Evolutionary conservation across 305 asterid species (phyloP).

Genomic region (Petunia hybrid): DNA sequence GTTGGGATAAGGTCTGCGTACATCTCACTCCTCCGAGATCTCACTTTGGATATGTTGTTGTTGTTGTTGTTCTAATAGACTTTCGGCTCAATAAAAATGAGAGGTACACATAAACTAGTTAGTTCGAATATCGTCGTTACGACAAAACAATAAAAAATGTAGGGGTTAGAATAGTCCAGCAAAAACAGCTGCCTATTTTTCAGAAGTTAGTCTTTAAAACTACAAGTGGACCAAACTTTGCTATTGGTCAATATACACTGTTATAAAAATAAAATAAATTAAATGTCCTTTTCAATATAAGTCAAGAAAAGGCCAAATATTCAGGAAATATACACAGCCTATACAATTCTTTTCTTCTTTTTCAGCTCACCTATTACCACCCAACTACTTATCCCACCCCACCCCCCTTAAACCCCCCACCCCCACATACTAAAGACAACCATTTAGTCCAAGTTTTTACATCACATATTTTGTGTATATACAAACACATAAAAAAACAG

Average conservation of each 20-base stretch:
- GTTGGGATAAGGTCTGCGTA: too few species aligned
- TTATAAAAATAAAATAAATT: too few species aligned
- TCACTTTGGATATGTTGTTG: too few species aligned
- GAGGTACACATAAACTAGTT: background rate
- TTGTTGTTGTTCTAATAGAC: too few species aligned
- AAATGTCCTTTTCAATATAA: background rate
- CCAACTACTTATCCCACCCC: background rate
- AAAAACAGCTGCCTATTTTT: background rate
- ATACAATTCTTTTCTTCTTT: background rate
- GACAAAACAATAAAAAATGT: too few species aligned
- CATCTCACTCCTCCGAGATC: too few species aligned
- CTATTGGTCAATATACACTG: conserved; percentile 27
- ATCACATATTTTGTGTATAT: background rate
- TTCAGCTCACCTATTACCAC: conserved; percentile 21
- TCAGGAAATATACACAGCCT: background rate
- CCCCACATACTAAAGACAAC: background rate
- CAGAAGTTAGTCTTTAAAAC: background rate
- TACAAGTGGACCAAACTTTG: background rate
- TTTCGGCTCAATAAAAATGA: too few species aligned
- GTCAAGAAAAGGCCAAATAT: conserved; percentile 26
- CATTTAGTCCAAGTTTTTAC: background rate
- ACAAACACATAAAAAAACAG: background rate
- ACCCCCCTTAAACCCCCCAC: background rate
- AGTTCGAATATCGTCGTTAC: background rate
- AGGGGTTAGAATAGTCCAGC: background rate